phyloP scores from a whole-genome alignment of 2,329 filamentous ascomycete genomes.

The Diaporthe capsici region DNA sequence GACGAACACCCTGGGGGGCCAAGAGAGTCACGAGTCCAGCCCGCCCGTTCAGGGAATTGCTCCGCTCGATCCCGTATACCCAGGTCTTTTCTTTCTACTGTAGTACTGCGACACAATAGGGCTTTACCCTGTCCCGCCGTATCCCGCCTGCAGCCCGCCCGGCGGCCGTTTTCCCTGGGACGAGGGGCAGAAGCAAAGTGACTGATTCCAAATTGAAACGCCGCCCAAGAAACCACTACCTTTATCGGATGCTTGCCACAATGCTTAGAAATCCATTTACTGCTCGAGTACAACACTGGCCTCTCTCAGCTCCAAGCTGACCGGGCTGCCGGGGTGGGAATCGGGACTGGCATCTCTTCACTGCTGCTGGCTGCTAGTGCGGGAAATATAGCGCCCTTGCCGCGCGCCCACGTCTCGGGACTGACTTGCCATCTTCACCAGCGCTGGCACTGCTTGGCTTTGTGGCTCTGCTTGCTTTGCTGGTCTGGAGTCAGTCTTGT shows the following conservation, averaged over 20 bases:
- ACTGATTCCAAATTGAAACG: constrained; percentile 18
- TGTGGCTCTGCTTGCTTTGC: background rate
- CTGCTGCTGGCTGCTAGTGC: constrained; percentile 10
- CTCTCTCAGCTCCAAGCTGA: background rate
- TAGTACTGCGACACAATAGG: background rate
- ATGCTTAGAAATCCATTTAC: constrained; percentile 31
- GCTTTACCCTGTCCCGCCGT: background rate
- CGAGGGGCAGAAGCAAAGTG: background rate
- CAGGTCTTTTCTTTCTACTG: background rate
- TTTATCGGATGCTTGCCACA: background rate
- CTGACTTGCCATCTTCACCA: background rate
- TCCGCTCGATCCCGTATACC: background rate
- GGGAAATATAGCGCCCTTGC: constrained; percentile 21
- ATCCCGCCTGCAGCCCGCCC: background rate
- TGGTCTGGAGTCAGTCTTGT: background rate
- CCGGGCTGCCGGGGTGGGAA: background rate
- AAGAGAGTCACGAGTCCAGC: constrained; percentile 27
- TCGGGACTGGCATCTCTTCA: background rate
- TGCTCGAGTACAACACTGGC: background rate
- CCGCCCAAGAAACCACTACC: background rate
- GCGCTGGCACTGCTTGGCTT: background rate
- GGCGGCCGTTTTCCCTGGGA: constrained; percentile 5
- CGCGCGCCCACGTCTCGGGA: background rate
- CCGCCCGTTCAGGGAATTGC: constrained; percentile 10
- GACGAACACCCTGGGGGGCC: constrained; percentile 2